phyloP scores from a whole-genome alignment of 768 basidiomycete genomes.

The Tulasnella calospora region DNA sequence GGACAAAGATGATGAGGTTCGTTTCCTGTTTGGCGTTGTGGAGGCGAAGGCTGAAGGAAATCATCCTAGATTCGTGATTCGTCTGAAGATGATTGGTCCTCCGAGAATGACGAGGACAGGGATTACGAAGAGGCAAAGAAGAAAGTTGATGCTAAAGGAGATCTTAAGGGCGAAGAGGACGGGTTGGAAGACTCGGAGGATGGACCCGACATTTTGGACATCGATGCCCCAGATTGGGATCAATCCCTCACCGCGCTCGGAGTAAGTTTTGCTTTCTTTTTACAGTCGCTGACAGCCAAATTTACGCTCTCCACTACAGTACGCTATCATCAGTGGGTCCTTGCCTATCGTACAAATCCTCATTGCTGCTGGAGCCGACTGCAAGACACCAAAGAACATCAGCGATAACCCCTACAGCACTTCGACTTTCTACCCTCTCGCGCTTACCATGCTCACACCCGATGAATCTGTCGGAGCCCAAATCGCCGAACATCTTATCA shows the following conservation, averaged over 20 bases:
- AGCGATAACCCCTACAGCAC: slow-evolving; percentile 31
- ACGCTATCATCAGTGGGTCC: slow-evolving; percentile 41
- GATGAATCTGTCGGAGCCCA: slow-evolving; percentile 31
- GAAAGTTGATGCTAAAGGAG: slow-evolving; percentile 25
- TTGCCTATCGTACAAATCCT: slow-evolving; percentile 45
- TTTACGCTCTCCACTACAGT: background rate
- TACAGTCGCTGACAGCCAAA: background rate
- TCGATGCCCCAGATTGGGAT: background rate
- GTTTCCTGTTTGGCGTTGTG: background rate
- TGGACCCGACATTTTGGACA: background rate
- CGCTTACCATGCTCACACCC: slow-evolving; percentile 32
- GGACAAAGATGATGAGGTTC: slow-evolving; percentile 32
- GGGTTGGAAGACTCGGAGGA: background rate
- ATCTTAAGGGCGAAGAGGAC: background rate
- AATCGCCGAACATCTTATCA: slow-evolving; percentile 35
- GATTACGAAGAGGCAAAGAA: slow-evolving; percentile 42
- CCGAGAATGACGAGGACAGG: slow-evolving; percentile 24
- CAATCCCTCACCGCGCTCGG: background rate
- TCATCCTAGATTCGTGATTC: slow-evolving; percentile 28
- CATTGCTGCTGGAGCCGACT: slow-evolving; percentile 47
- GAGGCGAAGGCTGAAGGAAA: background rate
- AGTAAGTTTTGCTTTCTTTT: background rate
- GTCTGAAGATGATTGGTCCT: slow-evolving; percentile 21
- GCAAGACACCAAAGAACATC: slow-evolving; percentile 38
- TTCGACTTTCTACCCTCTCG: slow-evolving; percentile 33